Conservation (phyloP, 148 eudicot species). For the Chenopodium quinoa region DNA sequence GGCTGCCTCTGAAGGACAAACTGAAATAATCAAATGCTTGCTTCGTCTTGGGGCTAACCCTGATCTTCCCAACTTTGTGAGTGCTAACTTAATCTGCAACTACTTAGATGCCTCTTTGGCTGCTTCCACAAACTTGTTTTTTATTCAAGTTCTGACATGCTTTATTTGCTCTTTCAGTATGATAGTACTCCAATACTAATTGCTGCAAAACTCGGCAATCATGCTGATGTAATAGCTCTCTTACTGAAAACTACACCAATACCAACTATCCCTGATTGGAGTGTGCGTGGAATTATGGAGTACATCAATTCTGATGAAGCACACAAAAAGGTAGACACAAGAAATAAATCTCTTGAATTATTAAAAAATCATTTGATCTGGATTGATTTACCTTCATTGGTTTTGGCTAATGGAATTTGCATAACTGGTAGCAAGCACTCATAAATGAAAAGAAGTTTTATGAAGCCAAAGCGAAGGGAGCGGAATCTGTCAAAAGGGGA, state of each 20-base stretch:
- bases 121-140: neutral
- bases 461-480: conserved; percentile 15
- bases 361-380: no score
- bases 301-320: neutral
- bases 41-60: conserved; percentile 8
- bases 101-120: neutral
- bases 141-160: neutral
- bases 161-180: conserved; percentile 2
- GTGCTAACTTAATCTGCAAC: neutral
- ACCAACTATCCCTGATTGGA: conserved; percentile 7
- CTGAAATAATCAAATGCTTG: conserved; percentile 14
- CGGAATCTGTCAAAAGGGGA: conserved; percentile 7
- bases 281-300: conserved; percentile 9
- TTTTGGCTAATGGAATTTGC: neutral
- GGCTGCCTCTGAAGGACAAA: conserved; percentile 11
- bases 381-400: neutral
- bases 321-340: neutral
- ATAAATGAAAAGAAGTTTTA: neutral
- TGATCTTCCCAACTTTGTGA: conserved; percentile 20
- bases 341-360: no score
- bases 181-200: conserved; percentile 15
- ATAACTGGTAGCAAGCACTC: neutral
- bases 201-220: conserved; percentile 3
- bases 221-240: conserved; percentile 13
- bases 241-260: neutral